Conservation (phyloP, 1,139 yeast species). For the Wickerhamomyces sp. region DNA sequence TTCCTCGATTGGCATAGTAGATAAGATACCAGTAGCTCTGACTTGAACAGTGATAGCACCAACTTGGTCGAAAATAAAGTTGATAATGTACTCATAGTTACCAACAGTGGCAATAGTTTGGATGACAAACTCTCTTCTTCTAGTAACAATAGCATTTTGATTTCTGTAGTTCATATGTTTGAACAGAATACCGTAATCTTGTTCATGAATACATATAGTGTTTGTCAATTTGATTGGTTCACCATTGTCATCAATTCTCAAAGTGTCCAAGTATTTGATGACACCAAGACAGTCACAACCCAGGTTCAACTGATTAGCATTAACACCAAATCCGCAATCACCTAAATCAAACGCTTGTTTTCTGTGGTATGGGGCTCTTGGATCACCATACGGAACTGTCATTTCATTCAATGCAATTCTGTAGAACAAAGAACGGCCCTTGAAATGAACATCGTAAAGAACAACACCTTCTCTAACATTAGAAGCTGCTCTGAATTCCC, state of each 20-base stretch:
- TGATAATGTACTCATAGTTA: constrained; percentile 80
- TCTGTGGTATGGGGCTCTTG: constrained; percentile 86
- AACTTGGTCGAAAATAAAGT: constrained; percentile 75
- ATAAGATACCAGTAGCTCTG: constrained; percentile 84
- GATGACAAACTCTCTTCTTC: constrained; percentile 81
- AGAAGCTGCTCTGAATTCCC: constrained; percentile 78
- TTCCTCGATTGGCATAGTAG: constrained; percentile 80
- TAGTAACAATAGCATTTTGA: constrained; percentile 65
- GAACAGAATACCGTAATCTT: constrained; percentile 75
- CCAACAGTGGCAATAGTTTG: constrained; percentile 90
- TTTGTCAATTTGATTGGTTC: constrained; percentile 62
- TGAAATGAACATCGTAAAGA: constrained; percentile 69
- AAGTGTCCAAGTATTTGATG: constrained; percentile 73
- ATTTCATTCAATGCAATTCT: constrained; percentile 78
- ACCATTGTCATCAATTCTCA: constrained; percentile 58
- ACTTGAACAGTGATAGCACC: constrained; percentile 81
- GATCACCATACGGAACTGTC: constrained; percentile 93
- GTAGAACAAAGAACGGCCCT: constrained; percentile 79
- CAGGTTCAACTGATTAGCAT: constrained; percentile 67
- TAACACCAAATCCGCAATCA: constrained; percentile 84
- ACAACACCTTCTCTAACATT: constrained; percentile 84
- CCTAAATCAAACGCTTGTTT: constrained; percentile 92
- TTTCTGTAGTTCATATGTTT: constrained; percentile 87
- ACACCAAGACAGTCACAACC: constrained; percentile 93
- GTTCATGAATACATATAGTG: constrained; percentile 87